Evolutionary conservation across 805 yeast species (phyloP).

Genomic region (Cyberlindnera sargentensis): DNA sequence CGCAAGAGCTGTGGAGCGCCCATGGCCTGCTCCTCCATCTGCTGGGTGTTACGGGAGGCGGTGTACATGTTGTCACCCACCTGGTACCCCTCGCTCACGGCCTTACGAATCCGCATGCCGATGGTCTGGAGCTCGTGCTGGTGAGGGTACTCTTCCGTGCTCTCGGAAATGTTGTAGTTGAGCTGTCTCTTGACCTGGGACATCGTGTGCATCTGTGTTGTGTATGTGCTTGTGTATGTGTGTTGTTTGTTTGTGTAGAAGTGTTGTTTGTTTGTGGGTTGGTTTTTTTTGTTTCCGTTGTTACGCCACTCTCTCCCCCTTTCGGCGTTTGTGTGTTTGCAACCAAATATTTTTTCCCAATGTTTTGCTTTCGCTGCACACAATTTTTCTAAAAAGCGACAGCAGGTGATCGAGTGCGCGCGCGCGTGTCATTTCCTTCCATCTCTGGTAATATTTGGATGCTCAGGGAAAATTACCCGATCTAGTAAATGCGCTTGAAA

Average conservation of each 20-base stretch:
- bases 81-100: conserved; percentile 56
- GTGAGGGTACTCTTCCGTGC: conserved; percentile 26
- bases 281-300: no score
- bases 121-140: conserved; percentile 41
- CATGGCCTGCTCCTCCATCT: conserved; percentile 7
- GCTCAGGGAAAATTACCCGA: no score
- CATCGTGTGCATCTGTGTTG: conserved; percentile 4
- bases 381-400: not conserved
- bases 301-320: not conserved
- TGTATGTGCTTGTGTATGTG: no score
- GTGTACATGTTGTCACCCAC: conserved; percentile 15
- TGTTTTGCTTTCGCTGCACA: not conserved
- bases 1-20: conserved; percentile 25
- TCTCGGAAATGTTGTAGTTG: conserved; percentile 20
- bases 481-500: no score
- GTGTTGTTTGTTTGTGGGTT: no score
- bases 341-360: no score
- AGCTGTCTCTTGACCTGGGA: conserved; percentile 32
- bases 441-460: no score
- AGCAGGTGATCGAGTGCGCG: not conserved
- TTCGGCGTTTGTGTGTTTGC: not conserved
- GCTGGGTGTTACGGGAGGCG: conserved; percentile 16
- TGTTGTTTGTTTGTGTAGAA: no score
- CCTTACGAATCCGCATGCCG: conserved; percentile 68
- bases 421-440: no score